Evolutionary conservation across 352 stramenopile genomes (phyloP).

Genomic region (Pythium brachiatum): DNA sequence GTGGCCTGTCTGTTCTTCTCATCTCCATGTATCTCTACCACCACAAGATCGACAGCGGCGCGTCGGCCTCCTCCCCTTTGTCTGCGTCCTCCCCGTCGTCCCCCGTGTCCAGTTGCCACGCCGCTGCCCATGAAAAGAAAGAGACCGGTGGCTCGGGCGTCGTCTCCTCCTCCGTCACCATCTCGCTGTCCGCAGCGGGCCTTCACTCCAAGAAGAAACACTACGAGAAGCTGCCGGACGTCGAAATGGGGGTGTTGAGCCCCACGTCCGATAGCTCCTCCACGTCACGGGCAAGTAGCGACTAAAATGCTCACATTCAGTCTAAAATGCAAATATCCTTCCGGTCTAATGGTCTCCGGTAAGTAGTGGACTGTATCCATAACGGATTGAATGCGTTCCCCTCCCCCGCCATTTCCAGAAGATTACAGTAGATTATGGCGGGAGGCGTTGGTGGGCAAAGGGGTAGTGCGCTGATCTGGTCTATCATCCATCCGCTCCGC

Average conservation of each 20-base stretch:
- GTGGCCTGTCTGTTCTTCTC: constrained; percentile 70
- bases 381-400: too few species aligned
- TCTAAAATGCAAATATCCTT: background rate
- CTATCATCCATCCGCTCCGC: background rate
- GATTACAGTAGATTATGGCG: constrained; percentile 6
- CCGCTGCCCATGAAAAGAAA: constrained; percentile 5
- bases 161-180: constrained; percentile 9
- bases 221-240: constrained; percentile 54
- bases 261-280: constrained; percentile 5
- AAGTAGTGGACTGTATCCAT: background rate
- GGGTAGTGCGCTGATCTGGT: constrained; percentile 8
- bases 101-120: constrained; percentile 5
- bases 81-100: constrained; percentile 22
- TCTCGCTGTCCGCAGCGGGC: constrained; percentile 20
- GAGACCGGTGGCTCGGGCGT: constrained; percentile 5
- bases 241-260: constrained; percentile 26
- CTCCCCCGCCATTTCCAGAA: background rate
- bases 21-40: constrained; percentile 90
- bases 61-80: constrained; percentile 2
- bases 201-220: constrained; percentile 58
- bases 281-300: background rate
- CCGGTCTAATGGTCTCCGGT: background rate
- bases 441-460: background rate
- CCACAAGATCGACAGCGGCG: constrained; percentile 43
- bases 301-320: background rate